Evolutionary conservation across 257 asterid species (phyloP).

Genomic region (Echites panduratus): DNA sequence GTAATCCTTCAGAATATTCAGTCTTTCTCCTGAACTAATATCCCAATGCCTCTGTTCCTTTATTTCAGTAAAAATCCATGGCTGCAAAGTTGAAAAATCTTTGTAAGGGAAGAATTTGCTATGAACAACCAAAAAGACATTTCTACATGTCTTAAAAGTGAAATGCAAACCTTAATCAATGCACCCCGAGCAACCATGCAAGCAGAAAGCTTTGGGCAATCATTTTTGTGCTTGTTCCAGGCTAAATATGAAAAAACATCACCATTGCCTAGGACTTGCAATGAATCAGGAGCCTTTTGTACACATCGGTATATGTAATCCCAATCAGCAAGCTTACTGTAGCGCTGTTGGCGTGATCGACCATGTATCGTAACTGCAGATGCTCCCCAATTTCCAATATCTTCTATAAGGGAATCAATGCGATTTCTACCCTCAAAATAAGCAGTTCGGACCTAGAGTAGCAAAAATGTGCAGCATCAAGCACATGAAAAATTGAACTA

Average conservation of each 20-base stretch:
- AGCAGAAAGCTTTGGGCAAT: slow-evolving; percentile 81
- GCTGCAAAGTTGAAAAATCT: slow-evolving; percentile 41
- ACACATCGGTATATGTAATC: slow-evolving; percentile 67
- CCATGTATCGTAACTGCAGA: slow-evolving; percentile 88
- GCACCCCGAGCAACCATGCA: slow-evolving; percentile 97
- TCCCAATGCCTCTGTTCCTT: slow-evolving; percentile 99
- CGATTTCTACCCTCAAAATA: slow-evolving; percentile 94
- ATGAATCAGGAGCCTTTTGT: slow-evolving; percentile 51
- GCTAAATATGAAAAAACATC: slow-evolving; percentile 81
- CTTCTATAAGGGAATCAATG: slow-evolving; percentile 69
- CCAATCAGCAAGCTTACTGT: slow-evolving; percentile 95
- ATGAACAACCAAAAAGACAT: background rate
- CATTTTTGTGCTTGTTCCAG: slow-evolving; percentile 71
- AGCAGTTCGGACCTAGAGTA: slow-evolving; percentile 78
- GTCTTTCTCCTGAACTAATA: slow-evolving; percentile 75
- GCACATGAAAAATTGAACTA: background rate
- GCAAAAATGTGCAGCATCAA: slow-evolving; percentile 14
- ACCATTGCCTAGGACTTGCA: slow-evolving; percentile 92
- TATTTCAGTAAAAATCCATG: slow-evolving; percentile 95
- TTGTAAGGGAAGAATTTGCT: background rate
- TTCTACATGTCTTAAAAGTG: slow-evolving; percentile 4
- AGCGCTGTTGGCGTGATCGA: slow-evolving; percentile 93
- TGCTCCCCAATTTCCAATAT: slow-evolving; percentile 87
- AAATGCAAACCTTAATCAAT: slow-evolving; percentile 59
- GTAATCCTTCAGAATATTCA: slow-evolving; percentile 74